A percentile compares a stretch with the other conserved stretches of the same genome.
Conservation (phyloP, 2,329 filamentous ascomycete genomes). For the Nigrospora sphaerica region DNA sequence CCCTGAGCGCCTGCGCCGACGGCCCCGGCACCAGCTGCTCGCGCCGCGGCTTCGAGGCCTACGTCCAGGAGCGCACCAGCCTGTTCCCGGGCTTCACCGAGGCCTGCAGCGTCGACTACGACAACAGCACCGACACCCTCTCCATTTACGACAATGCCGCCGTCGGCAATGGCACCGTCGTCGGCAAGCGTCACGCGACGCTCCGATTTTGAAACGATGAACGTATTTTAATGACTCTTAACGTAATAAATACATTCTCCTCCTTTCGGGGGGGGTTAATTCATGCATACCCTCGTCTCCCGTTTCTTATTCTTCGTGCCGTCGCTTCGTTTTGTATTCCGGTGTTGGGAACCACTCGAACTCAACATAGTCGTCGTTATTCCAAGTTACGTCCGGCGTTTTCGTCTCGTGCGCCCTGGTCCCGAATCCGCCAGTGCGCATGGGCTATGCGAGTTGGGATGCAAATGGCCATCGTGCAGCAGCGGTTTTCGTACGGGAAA, state of each 20-base stretch:
- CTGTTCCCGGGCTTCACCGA: conserved; percentile 32
- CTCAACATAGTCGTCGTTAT: too few species aligned
- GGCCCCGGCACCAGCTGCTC: conserved; percentile 38
- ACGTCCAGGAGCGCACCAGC: conserved; percentile 28
- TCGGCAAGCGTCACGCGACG: conserved; percentile 18
- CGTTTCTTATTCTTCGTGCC: too few species aligned
- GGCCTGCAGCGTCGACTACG: conserved; percentile 24
- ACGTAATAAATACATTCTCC: neutral
- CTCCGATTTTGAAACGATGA: conserved; percentile 5
- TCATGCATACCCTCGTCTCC: too few species aligned
- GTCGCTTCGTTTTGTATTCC: too few species aligned
- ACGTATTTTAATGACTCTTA: neutral
- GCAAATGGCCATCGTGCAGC: too few species aligned
- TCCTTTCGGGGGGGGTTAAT: too few species aligned
- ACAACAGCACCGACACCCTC: conserved; percentile 19
- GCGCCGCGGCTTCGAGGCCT: conserved; percentile 27
- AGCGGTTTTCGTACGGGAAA: too few species aligned
- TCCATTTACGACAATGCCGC: conserved; percentile 17
- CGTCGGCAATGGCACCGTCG: conserved; percentile 18
- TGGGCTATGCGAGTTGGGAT: too few species aligned
- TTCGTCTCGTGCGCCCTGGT: too few species aligned
- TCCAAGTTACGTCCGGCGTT: too few species aligned
- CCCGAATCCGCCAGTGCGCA: too few species aligned
- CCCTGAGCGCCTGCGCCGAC: conserved; percentile 31
- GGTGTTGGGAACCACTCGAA: too few species aligned